These are phyloP conservation scores for Aspergillus indologenus DNA, from an alignment of 495 filamentous ascomycete species.

Conservation along the genomic window DNA sequence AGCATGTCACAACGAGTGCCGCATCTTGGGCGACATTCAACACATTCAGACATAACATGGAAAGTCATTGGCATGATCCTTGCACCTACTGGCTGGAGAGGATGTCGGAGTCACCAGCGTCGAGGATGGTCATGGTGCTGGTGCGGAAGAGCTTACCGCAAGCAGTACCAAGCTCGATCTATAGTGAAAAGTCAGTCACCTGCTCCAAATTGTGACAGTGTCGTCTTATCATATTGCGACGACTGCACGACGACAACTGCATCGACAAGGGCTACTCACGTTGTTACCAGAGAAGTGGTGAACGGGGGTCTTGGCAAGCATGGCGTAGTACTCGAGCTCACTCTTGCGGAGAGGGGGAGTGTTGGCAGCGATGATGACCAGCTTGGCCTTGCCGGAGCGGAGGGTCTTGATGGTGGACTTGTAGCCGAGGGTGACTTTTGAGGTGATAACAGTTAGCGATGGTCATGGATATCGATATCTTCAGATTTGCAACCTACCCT, in stretches of 20 bases:
- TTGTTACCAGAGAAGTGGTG: constrained; percentile 98
- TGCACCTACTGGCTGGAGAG: constrained; percentile 54
- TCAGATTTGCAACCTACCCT: constrained; percentile 53
- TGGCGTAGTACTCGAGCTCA: constrained; percentile 90
- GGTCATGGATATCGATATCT: background rate
- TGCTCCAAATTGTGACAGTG: background rate
- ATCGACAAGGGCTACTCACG: constrained; percentile 57
- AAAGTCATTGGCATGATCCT: constrained; percentile 10
- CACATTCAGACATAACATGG: constrained; percentile 26
- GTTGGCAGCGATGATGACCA: constrained; percentile 84
- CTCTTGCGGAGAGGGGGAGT: constrained; percentile 93
- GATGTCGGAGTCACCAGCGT: constrained; percentile 98
- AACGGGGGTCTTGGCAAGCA: constrained; percentile 89
- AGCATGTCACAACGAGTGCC: constrained; percentile 9
- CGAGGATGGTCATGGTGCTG: constrained; percentile 90
- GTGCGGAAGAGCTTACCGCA: constrained; percentile 82
- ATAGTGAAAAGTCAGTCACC: constrained; percentile 23
- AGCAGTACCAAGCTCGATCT: constrained; percentile 96
- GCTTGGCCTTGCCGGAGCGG: constrained; percentile 62
- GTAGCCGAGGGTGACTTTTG: constrained; percentile 85
- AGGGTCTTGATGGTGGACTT: constrained; percentile 95
- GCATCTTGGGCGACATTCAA: constrained; percentile 9
- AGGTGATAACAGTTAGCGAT: constrained; percentile 8
- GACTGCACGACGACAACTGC: background rate
- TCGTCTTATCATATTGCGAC: background rate